Evolutionary conservation across 2,329 filamentous ascomycete genomes (phyloP), one percentile per base, ranked within the genome.

Genomic region (Cladophialophora exuberans): DNA sequence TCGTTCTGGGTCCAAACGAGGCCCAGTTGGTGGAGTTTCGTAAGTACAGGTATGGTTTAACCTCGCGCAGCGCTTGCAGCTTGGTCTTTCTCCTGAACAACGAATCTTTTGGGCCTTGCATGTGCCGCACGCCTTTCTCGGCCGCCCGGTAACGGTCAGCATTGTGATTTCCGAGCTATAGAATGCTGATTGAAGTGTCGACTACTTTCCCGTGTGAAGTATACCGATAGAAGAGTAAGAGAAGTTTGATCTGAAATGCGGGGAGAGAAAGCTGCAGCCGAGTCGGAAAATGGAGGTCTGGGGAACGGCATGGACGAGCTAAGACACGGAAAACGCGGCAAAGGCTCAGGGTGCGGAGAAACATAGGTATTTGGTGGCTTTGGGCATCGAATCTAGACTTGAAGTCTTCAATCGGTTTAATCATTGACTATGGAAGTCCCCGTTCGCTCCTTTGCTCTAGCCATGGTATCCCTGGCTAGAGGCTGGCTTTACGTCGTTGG

Each of bases 81-180:
- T 41, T 10, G 47, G 47, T 10, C 47, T n/a, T 25, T 50, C 47
- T 25, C 35, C 47, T 26, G 47, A 41, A 23, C 47, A 50, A 13
- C 47, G 47, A 13, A 52, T 52, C 48, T 52, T 52, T 20, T 52
- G 48, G 20, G 25, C 35, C 36, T 52, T 52, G 48, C 48, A 52
- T 36, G 25, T 43, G 13, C 26, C 28, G 22, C 48, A 52, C 6
- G 48, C 48, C 26, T 44, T 52, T 25, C 48, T 17, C 25, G 48
- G 48, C 7, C 48, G 36, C 10, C 48, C 48, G 26, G 47, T 11
- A n/a, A 33, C 35, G 47, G 33, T 42, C 36, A 31, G 42, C 47
- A 50, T 50, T 13, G n/a, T n/a, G n/a, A 31, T 31, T 31, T 31
- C 28, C 28, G 7, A n/a, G n/a, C n/a, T n/a, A n/a, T 31, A 31